Evolutionary conservation across 805 yeast species (phyloP).

Genomic region (Debaryomyces hansenii): DNA sequence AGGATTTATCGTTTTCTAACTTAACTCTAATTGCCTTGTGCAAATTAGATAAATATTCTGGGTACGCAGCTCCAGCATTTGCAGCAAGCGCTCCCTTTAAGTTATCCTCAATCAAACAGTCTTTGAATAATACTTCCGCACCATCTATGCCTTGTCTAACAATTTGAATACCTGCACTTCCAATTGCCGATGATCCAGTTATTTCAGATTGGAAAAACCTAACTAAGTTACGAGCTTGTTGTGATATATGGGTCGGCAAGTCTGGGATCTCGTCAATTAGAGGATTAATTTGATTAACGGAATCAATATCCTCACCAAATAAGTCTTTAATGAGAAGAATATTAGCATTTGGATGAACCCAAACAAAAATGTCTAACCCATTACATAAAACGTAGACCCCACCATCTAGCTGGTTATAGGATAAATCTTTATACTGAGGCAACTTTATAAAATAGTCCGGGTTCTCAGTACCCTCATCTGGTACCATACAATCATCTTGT

Average conservation of each 20-base stretch:
- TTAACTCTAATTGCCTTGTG: slow-evolving; percentile 63
- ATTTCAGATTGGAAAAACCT: slow-evolving; percentile 45
- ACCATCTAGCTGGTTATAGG: slow-evolving; percentile 49
- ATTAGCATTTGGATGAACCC: slow-evolving; percentile 70
- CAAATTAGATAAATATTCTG: slow-evolving; percentile 65
- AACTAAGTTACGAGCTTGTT: slow-evolving; percentile 65
- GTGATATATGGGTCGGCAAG: slow-evolving; percentile 65
- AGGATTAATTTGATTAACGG: slow-evolving; percentile 49
- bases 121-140: slow-evolving; percentile 51
- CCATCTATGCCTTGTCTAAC: slow-evolving; percentile 68
- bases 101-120: slow-evolving; percentile 73
- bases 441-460: slow-evolving; percentile 43
- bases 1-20: slow-evolving; percentile 46
- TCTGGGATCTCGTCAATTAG: slow-evolving; percentile 62
- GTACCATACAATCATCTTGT: slow-evolving; percentile 50
- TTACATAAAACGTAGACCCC: slow-evolving; percentile 80
- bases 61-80: slow-evolving; percentile 46
- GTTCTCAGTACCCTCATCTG: slow-evolving; percentile 36
- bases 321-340: slow-evolving; percentile 69
- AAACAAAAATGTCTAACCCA: slow-evolving; percentile 58
- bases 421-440: slow-evolving; percentile 51
- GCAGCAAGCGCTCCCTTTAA: slow-evolving; percentile 39
- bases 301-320: slow-evolving; percentile 56
- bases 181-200: slow-evolving; percentile 26
- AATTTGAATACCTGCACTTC: slow-evolving; percentile 51